These are phyloP conservation scores for Torrubiellomyces zombiae DNA, from an alignment of 2,329 filamentous ascomycete species.

Conservation along the genomic window DNA sequence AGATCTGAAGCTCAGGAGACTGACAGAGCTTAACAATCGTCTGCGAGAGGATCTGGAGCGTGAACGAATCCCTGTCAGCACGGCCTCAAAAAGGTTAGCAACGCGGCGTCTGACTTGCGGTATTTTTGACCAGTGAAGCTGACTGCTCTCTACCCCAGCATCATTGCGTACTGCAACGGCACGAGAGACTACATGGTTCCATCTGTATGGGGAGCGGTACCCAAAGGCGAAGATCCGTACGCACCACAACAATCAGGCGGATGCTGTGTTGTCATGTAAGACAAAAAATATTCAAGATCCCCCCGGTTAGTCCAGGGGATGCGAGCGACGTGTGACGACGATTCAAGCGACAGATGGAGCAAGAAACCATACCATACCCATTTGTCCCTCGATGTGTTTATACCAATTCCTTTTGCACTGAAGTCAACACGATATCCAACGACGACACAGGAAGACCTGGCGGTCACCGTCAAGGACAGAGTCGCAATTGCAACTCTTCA, in stretches of 20 bases:
- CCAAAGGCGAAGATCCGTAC: slow-evolving; percentile 95
- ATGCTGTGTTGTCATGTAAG: slow-evolving; percentile 94
- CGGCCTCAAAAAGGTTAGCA: slow-evolving; percentile 69
- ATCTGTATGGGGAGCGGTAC: slow-evolving; percentile 86
- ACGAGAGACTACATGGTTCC: slow-evolving; percentile 99
- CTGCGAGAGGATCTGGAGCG: slow-evolving; percentile 91
- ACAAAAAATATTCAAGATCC: too few relatives aligned
- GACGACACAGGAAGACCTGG: too few relatives aligned
- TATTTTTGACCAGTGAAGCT: background rate
- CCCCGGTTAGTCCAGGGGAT: too few relatives aligned
- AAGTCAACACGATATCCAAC: too few relatives aligned
- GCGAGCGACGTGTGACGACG: too few relatives aligned
- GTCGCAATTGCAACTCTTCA: too few relatives aligned
- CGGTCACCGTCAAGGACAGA: too few relatives aligned
- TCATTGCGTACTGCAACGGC: slow-evolving; percentile 95
- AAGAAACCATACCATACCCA: too few relatives aligned
- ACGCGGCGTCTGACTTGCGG: slow-evolving; percentile 4
- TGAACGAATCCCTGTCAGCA: slow-evolving; percentile 87
- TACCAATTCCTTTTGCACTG: too few relatives aligned
- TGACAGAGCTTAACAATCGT: slow-evolving; percentile 93
- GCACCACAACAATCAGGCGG: slow-evolving; percentile 83
- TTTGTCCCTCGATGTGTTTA: too few relatives aligned
- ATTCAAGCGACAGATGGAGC: too few relatives aligned
- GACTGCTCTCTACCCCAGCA: slow-evolving; percentile 31
- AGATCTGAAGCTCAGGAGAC: slow-evolving; percentile 85